Evolutionary conservation across 2,329 filamentous ascomycete genomes (phyloP).

Genomic region (Graphiopsis chlorocephala): DNA sequence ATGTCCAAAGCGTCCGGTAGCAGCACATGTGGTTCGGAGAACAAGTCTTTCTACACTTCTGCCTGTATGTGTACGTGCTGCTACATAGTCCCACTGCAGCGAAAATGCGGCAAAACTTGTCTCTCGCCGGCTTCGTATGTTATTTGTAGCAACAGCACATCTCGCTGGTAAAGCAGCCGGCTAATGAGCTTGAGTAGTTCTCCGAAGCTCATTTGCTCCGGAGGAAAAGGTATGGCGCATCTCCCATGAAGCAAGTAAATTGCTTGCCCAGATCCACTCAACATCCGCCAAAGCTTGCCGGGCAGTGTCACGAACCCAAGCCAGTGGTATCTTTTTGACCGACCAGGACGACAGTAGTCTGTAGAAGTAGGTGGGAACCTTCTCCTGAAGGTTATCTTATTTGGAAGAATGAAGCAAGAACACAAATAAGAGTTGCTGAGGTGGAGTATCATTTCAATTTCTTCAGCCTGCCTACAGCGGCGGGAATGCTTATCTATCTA

Average conservation of each 20-base stretch:
- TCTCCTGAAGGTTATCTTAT: no score
- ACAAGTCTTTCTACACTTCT: neutral
- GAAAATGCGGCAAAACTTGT: neutral
- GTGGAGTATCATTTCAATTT: neutral
- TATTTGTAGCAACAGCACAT: neutral
- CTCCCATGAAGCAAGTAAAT: no score
- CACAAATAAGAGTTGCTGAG: neutral
- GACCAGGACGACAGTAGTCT: no score
- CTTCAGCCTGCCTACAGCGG: neutral
- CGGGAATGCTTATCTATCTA: neutral
- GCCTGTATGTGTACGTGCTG: no score
- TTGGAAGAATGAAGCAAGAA: no score
- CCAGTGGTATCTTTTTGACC: no score
- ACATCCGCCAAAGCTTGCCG: no score
- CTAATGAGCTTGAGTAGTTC: neutral
- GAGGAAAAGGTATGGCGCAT: no score
- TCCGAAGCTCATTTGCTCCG: neutral
- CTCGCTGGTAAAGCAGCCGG: neutral
- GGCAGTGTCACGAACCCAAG: no score
- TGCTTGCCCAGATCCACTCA: no score
- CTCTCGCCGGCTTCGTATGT: neutral
- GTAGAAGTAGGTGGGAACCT: no score
- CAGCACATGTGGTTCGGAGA: neutral
- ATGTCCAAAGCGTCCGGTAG: neutral
- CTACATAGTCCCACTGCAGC: no score